Evolutionary conservation across 129 eudicot genomes (phyloP).

Genomic region (Mikania micrantha): DNA sequence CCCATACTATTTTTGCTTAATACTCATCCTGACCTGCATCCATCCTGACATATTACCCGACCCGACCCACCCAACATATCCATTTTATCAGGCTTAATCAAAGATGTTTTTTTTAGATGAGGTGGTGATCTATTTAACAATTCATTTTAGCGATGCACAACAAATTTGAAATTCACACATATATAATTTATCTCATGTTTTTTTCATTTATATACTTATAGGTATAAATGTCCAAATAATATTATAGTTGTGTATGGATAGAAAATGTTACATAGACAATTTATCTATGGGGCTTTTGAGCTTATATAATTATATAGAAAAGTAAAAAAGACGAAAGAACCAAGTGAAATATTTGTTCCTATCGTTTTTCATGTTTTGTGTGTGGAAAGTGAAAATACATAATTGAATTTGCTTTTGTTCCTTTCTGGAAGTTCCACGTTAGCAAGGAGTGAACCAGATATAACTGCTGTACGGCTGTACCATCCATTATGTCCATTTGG

Average conservation of each 20-base stretch:
- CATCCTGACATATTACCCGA: too few relatives aligned
- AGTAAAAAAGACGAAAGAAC: not conserved
- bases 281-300: not conserved
- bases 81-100: too few relatives aligned
- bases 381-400: constrained; percentile 2
- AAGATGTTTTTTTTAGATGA: not conserved
- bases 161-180: not conserved
- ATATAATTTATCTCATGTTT: not conserved
- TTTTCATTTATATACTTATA: not conserved
- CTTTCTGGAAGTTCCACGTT: not conserved
- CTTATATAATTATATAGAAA: not conserved
- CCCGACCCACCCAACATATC: too few relatives aligned
- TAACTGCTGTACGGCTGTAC: not conserved
- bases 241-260: not conserved
- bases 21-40: too few relatives aligned
- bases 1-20: too few relatives aligned
- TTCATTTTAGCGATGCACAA: not conserved
- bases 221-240: not conserved
- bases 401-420: constrained; percentile 1
- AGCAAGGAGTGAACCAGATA: not conserved
- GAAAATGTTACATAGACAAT: not conserved
- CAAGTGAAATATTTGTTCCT: not conserved
- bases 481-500: not conserved
- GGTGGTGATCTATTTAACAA: not conserved
- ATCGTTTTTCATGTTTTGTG: not conserved